These are phyloP conservation scores for Colletotrichum spinosum DNA, from an alignment of 2,329 filamentous ascomycete genomes.

Conservation along the genomic window DNA sequence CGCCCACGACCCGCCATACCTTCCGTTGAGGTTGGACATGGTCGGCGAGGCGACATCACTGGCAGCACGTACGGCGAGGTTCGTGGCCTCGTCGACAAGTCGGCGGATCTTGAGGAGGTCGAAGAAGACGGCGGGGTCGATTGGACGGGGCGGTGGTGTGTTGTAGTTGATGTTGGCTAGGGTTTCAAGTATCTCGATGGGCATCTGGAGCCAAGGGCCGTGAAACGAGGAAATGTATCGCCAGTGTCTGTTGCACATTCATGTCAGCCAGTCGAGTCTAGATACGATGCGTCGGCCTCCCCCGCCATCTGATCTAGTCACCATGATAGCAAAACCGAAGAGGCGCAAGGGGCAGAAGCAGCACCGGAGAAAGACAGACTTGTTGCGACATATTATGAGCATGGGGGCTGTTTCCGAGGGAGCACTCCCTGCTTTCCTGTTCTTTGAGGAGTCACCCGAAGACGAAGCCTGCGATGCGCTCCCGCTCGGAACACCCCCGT, in stretches of 20 bases:
- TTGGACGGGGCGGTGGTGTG: slow-evolving; percentile 78
- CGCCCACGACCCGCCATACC: slow-evolving; percentile 45
- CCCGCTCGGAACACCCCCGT: slow-evolving; percentile 37
- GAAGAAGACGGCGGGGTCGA: slow-evolving; percentile 85
- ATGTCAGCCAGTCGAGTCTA: slow-evolving; percentile 34
- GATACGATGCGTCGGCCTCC: background rate
- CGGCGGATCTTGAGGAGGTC: slow-evolving; percentile 86
- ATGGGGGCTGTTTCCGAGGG: slow-evolving; percentile 57
- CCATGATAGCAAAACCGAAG: background rate
- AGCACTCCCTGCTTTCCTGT: slow-evolving; percentile 40
- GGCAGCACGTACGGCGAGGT: slow-evolving; percentile 80
- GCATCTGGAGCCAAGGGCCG: slow-evolving; percentile 85
- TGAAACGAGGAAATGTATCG: slow-evolving; percentile 86
- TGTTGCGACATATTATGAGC: slow-evolving; percentile 74
- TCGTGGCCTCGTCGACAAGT: slow-evolving; percentile 83
- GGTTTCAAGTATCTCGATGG: slow-evolving; percentile 81
- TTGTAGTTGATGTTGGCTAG: slow-evolving; percentile 85
- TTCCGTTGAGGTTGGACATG: slow-evolving; percentile 66
- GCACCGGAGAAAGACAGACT: slow-evolving; percentile 60
- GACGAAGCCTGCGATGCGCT: slow-evolving; percentile 25
- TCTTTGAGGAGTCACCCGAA: slow-evolving; percentile 16
- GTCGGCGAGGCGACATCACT: slow-evolving; percentile 77
- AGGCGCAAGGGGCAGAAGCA: slow-evolving; percentile 14
- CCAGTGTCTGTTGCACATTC: slow-evolving; percentile 73
- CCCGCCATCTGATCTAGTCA: background rate